A percentile compares a stretch with the other conserved stretches of the same genome.
phyloP scores from a whole-genome alignment of 768 basidiomycete genomes.

The Piloderma croceum region DNA sequence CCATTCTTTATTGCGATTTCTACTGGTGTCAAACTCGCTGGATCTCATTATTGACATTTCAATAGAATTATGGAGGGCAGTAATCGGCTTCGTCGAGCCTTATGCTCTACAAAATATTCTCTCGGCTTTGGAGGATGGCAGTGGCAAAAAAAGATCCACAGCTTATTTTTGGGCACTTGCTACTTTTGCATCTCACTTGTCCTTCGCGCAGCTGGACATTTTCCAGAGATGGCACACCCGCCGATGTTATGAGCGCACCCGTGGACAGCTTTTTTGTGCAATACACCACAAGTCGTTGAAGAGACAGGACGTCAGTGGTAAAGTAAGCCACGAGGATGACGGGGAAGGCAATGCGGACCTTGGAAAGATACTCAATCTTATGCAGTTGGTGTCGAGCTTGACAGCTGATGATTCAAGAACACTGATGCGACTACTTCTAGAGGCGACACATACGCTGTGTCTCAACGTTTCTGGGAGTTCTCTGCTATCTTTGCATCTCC shows the following conservation, averaged over 20 bases:
- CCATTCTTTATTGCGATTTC: conserved; percentile 56
- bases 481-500: conserved; percentile 59
- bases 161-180: conserved; percentile 58
- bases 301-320: conserved; percentile 51
- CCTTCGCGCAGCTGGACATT: conserved; percentile 62
- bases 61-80: conserved; percentile 56
- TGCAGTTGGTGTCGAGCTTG: conserved; percentile 47
- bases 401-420: not conserved
- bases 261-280: conserved; percentile 66
- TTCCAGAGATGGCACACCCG: conserved; percentile 63
- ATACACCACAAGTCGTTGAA: conserved; percentile 66
- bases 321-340: conserved; percentile 28
- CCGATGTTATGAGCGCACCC: conserved; percentile 64
- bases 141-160: conserved; percentile 31
- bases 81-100: conserved; percentile 57
- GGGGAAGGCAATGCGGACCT: conserved; percentile 48
- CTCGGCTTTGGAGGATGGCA: conserved; percentile 39
- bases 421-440: conserved; percentile 34
- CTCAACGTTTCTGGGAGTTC: conserved; percentile 71
- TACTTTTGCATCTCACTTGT: conserved; percentile 57
- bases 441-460: conserved; percentile 65
- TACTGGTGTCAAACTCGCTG: conserved; percentile 61
- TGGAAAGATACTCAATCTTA: conserved; percentile 69
- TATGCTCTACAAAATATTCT: conserved; percentile 62
- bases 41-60: conserved; percentile 57